Base-by-base conservation (phyloP, 306 rosid genomes). In the Arachis hypogaea region DNA sequence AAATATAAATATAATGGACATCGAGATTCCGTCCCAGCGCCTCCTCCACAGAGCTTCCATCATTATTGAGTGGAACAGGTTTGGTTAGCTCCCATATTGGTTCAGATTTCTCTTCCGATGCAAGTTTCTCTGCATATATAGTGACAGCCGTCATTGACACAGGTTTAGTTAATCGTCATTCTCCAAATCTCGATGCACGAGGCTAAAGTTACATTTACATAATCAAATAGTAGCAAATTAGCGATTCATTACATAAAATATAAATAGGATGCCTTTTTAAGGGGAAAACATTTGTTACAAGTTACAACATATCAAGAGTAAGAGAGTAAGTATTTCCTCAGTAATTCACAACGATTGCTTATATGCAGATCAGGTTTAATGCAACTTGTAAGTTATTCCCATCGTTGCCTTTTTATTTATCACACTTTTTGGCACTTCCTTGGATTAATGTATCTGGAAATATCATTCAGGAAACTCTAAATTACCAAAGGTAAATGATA, bases 1-100 rank as follows among this genome's bases (percentile, higher is more conserved):
- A 92, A 61, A 90, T 63, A 72, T 89, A 92, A 50, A 92, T 86
- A 64, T 80, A 92, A 79, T 89, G 96, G 58, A 92, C 90, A 57
- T 92, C 93, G 9, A 89, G 87, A 69, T 86, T 88, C 68, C 58
- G 69, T 74, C 96, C 98, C 3, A 92, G 85, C 63, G 74, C 78
- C 59, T 79, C 84, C 77, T 86, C 94, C 80, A 80, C 84, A 2
- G 87, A 79, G 80, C 83, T 86, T 64, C 83, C 92, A 69, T 86
- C 92, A 16, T 82, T 77, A 81, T 90, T 83, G 42, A 83, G 80
- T 11, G 96, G 89, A 81, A 92, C 75, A 66, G 92, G 90, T 63
- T 81, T 85, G 29, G 90, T 88, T 80, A 92, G 83, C 74, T 90
- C 93, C 98, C 98, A 88, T 30, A 72, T 22, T 65, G 89, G 85